Conservation (phyloP, 2,329 filamentous ascomycete species). For the Claviceps sp. region DNA sequence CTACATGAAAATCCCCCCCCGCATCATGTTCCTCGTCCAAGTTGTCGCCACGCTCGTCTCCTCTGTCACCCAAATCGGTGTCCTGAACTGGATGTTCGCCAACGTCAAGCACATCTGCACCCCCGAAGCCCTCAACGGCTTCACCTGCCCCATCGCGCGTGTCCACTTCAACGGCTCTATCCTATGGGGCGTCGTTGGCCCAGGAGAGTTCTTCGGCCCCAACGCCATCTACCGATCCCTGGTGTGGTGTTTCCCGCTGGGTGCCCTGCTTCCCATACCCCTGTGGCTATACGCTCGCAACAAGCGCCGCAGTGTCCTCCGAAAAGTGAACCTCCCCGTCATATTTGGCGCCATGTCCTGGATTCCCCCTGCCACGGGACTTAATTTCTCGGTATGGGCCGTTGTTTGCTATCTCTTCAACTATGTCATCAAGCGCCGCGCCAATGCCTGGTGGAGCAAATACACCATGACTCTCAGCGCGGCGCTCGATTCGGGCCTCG, state of each 20-base stretch:
- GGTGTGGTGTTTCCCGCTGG: constrained; percentile 71
- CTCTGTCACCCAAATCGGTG: constrained; percentile 66
- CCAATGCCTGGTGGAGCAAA: constrained; percentile 72
- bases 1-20: constrained; percentile 77
- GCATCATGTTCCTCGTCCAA: constrained; percentile 67
- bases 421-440: constrained; percentile 55
- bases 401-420: constrained; percentile 80
- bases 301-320: constrained; percentile 47
- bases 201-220: constrained; percentile 67
- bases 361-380: constrained; percentile 76
- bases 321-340: constrained; percentile 71
- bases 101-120: constrained; percentile 70
- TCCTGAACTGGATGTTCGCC: constrained; percentile 82
- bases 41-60: constrained; percentile 64
- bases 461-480: constrained; percentile 84
- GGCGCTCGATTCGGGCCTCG: constrained; percentile 69
- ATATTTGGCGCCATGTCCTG: constrained; percentile 72
- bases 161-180: constrained; percentile 88
- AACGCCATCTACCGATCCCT: constrained; percentile 61
- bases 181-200: constrained; percentile 80
- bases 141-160: constrained; percentile 74
- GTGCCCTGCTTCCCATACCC: constrained; percentile 58
- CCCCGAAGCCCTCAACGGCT: constrained; percentile 66
- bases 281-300: constrained; percentile 59
- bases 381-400: constrained; percentile 83